Evolutionary conservation across 2,329 filamentous ascomycete species (phyloP), one percentile per base, ranked within the genome.

Genomic region (Stemphylium vesicarium): DNA sequence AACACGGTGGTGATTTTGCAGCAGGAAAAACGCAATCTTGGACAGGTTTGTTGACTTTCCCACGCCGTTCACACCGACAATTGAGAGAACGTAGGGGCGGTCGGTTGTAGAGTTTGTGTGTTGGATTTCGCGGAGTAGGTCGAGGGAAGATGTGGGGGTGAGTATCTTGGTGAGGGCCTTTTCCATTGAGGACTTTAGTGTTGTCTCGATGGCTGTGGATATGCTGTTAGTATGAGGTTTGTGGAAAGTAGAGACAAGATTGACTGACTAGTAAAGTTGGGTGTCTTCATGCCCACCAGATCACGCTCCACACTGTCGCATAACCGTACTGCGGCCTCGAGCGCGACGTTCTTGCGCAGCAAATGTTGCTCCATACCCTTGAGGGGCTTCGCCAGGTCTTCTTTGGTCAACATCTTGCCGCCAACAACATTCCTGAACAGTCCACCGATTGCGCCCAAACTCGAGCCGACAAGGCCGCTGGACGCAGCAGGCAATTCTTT

Each of bases 11-110:
- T 96, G 93, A 81, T 99, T 99, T 77, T 99, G 94, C 29, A 99
- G 82, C 33, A 99, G 82, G 80, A 99, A 99, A 79, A 95, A 99
- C 76, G 93, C 96, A 64, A 99, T 96, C 78, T 99, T 99, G 76
- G 91, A 94, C 33, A 99, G 83, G 73, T 97, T 98, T 47, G 95
- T 99, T 13, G 93, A 97, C 80, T 99, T 99, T 71, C 95, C 95
- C 33, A 99, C 95, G 49, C 95, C 95, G 75, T 99, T 99, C 73
- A 99, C 95, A 59, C 95, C 95, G 38, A 99, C 95, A 58, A 99
- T 96, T 53, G 92, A 97, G 73, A 99, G 96, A 69, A 98, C 94
- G 73, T 98, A 99, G 38, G 95, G 95, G 4, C 95, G 88, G 18
- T 80, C 81, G 0, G 88, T 79, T 11, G 76, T 67, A 6, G 87